Base-by-base conservation (phyloP, 306 rosid species). In the Acacia confusa region DNA sequence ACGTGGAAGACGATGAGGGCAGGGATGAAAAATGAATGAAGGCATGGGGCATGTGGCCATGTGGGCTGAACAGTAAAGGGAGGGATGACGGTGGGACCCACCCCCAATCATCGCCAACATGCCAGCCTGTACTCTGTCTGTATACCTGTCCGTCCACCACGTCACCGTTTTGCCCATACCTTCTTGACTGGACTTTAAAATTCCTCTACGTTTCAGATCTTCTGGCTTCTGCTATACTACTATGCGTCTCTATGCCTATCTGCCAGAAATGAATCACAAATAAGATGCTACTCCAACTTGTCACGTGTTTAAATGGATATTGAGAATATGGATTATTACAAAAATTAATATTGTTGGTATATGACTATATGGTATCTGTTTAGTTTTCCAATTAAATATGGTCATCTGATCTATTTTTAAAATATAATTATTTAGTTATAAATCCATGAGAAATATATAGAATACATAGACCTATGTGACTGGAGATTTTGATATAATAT, bases 101-200 rank as follows among this genome's bases (percentile, higher is more conserved):
- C 81, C 15, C 64, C 73, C 89, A 94, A 92, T 91, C 86, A 94
- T 91, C 25, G 44, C 43, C 14, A 38, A 65, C 85, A 82, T 87
- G 97, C 98, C 73, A 94, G 97, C 82, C 97, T 94, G 98, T 92
- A 90, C 27, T 87, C 94, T 67, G 45, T 72, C 91, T 81, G 1
- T 0, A n/a, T 20, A 6, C 60, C 25, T n/a, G 24, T 11, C 27
- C 61, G 8, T 7, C 60, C 25, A 53, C 24, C 25, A 53, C 60
- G 60, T 53, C 60, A 20, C 60, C 60, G 60, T 20, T 53, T 7
- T 20, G 9, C 9, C 16, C n/a, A 1, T 50, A 4, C n/a, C 57
- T 15, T 50, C 6, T 50, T 50, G 4, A 1, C 19, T 50, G 16
- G 57, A 50, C 19, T 50, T 4, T 4, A 50, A 45, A 50, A 45